Evolutionary conservation across 2,329 filamentous ascomycete genomes (phyloP), one percentile per base, ranked within the genome.

Genomic region (Botrytis byssoidea): DNA sequence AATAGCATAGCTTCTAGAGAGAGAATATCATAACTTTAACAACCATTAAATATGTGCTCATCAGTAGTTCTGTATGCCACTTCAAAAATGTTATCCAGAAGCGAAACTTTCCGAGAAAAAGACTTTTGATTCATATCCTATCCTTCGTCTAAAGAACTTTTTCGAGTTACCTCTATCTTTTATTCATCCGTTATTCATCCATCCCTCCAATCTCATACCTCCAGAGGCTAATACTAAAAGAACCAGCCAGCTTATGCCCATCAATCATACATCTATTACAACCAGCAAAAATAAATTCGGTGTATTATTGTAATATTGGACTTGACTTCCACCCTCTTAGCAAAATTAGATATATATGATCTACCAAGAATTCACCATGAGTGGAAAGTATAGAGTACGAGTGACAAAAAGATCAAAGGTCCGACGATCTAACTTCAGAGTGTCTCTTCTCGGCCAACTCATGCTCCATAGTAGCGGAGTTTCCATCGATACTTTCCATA

Each of bases 401-500:
- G 25, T n/a, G 20, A 46, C 14, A 6, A n/a, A 7, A 35, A 20
- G 68, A 72, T 72, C 64, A 72, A 40, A 72, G 22, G 12, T 69
- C 64, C 3, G 64, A 68, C 4, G 71, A 44, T 48, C 71, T 61
- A 16, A 60, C 10, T 40, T 44, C 71, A 22, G 71, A 72, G 51
- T 37, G 46, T 64, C 71, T 73, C 12, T 73, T 73, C 44, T 73
- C 71, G 7, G 65, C 66, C 32, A 70, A 61, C 12, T 70, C 71
- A 70, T 70, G 65, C 37, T 73, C 71, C 66, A 70, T 70, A 6
- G 57, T 70, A 12, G 65, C 71, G 4, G 68, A 71, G 20, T 55
- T 71, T 14, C 70, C 72, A 74, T 71, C 68, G 4, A 71, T 70
- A 55, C 68, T 71, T 37, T 65, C 68, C 72, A 74, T 74, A 29